Evolutionary conservation across 805 yeast genomes (phyloP).

Genomic region (Myxozyma neotropica): DNA sequence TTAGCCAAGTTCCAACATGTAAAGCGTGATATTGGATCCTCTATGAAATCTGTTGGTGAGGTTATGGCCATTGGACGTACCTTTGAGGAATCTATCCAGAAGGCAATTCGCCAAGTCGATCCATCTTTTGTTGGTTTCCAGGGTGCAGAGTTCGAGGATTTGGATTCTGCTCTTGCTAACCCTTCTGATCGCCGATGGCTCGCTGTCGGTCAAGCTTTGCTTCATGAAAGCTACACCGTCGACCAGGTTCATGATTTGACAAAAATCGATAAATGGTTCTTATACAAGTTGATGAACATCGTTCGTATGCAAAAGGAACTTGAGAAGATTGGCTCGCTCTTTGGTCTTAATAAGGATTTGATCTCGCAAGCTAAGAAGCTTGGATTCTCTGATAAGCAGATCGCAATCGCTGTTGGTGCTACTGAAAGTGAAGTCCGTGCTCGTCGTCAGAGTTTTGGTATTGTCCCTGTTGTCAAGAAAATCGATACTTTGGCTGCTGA

Average conservation of each 20-base stretch:
- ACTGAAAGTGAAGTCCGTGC: slow-evolving; percentile 81
- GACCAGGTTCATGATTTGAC: slow-evolving; percentile 89
- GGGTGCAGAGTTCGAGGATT: slow-evolving; percentile 71
- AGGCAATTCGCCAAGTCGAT: slow-evolving; percentile 94
- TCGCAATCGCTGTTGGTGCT: slow-evolving; percentile 72
- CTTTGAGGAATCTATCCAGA: slow-evolving; percentile 93
- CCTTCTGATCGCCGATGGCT: slow-evolving; percentile 98
- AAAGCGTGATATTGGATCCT: slow-evolving; percentile 87
- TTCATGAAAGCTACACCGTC: slow-evolving; percentile 88
- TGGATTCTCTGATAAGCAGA: slow-evolving; percentile 95
- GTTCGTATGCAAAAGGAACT: slow-evolving; percentile 84
- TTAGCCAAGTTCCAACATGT: slow-evolving; percentile 93
- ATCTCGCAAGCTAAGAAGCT: slow-evolving; percentile 82
- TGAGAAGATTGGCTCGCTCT: slow-evolving; percentile 62
- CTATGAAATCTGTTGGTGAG: slow-evolving; percentile 99
- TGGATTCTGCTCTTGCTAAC: slow-evolving; percentile 74
- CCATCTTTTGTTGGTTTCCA: slow-evolving; percentile 90
- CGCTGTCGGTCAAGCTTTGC: slow-evolving; percentile 95
- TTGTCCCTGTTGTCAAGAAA: slow-evolving; percentile 91
- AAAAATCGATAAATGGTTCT: slow-evolving; percentile 95
- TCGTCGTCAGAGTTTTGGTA: slow-evolving; percentile 75
- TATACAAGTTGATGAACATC: slow-evolving; percentile 88
- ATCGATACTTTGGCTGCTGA: slow-evolving; percentile 98
- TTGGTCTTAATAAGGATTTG: slow-evolving; percentile 65
- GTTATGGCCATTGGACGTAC: slow-evolving; percentile 99